phyloP scores from a whole-genome alignment of 2,329 filamentous ascomycete genomes.

The Colletotrichum sp. region DNA sequence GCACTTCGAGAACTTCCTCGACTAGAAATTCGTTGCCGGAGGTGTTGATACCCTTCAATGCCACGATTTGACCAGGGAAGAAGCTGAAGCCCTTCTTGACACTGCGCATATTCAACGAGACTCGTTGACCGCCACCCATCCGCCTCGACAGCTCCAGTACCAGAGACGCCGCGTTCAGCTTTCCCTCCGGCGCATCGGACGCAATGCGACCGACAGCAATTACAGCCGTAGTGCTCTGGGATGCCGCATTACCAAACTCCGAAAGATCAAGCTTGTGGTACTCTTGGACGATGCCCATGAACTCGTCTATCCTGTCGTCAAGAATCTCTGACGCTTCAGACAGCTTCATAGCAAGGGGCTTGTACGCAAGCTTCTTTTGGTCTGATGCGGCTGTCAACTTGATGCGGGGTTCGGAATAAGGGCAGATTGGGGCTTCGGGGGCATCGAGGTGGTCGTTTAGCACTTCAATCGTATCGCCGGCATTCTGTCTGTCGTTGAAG shows the following conservation, averaged over 20 bases:
- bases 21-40: conserved; percentile 85
- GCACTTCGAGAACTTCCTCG: conserved; percentile 75
- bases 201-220: conserved; percentile 92
- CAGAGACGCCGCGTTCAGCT: conserved; percentile 82
- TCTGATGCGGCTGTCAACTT: conserved; percentile 87
- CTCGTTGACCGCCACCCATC: conserved; percentile 80
- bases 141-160: conserved; percentile 88
- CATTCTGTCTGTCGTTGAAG: conserved; percentile 78
- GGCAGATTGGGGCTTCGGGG: conserved; percentile 72
- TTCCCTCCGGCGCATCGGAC: conserved; percentile 85
- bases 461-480: conserved; percentile 82
- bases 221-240: conserved; percentile 83
- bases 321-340: conserved; percentile 92
- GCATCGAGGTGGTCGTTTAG: conserved; percentile 77
- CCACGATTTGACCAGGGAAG: conserved; percentile 94
- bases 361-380: conserved; percentile 88
- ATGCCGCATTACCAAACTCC: conserved; percentile 86
- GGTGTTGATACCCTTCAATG: conserved; percentile 83
- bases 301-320: conserved; percentile 94
- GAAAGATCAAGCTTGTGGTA: conserved; percentile 78
- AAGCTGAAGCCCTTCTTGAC: conserved; percentile 72
- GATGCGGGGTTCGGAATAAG: conserved; percentile 77
- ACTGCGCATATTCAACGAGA: conserved; percentile 77
- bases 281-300: conserved; percentile 74
- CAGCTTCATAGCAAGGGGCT: conserved; percentile 92